Evolutionary conservation across 2,329 filamentous ascomycete genomes (phyloP).

Genomic region (Blastomyces emzantsi): DNA sequence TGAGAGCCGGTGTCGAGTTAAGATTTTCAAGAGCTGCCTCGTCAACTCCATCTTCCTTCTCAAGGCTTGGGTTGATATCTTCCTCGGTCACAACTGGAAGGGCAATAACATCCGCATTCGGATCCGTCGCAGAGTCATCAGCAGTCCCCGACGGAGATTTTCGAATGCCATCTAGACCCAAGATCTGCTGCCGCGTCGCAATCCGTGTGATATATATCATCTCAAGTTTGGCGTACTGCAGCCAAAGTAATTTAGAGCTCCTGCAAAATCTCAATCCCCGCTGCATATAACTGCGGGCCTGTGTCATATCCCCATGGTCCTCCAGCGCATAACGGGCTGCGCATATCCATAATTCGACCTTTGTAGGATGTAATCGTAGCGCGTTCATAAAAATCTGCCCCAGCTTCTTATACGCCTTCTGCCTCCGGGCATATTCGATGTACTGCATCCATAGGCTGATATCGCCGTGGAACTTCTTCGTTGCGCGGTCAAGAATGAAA

Average conservation of each 20-base stretch:
- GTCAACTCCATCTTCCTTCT: slow-evolving; percentile 46
- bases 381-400: slow-evolving; percentile 55
- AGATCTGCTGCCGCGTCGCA: slow-evolving; percentile 59
- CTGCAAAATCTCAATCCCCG: slow-evolving; percentile 85
- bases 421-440: slow-evolving; percentile 65
- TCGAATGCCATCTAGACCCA: slow-evolving; percentile 48
- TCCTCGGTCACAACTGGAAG: slow-evolving; percentile 53
- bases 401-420: slow-evolving; percentile 54
- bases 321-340: slow-evolving; percentile 73
- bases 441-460: slow-evolving; percentile 82
- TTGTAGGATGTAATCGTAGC: slow-evolving; percentile 75
- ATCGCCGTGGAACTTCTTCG: slow-evolving; percentile 73
- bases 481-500: slow-evolving; percentile 78
- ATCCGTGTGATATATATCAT: slow-evolving; percentile 86
- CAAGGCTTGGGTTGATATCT: slow-evolving; percentile 49
- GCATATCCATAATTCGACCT: slow-evolving; percentile 73
- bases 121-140: slow-evolving; percentile 32
- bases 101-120: slow-evolving; percentile 49
- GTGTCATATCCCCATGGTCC: slow-evolving; percentile 73
- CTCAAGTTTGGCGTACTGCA: slow-evolving; percentile 85
- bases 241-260: slow-evolving; percentile 62
- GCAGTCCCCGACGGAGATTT: slow-evolving; percentile 30
- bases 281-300: slow-evolving; percentile 77
- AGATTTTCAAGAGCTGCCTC: slow-evolving; percentile 53
- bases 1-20: slow-evolving; percentile 66